Conservation (phyloP, 1,284 basidiomycete genomes). For the Meripilus lineatus region DNA sequence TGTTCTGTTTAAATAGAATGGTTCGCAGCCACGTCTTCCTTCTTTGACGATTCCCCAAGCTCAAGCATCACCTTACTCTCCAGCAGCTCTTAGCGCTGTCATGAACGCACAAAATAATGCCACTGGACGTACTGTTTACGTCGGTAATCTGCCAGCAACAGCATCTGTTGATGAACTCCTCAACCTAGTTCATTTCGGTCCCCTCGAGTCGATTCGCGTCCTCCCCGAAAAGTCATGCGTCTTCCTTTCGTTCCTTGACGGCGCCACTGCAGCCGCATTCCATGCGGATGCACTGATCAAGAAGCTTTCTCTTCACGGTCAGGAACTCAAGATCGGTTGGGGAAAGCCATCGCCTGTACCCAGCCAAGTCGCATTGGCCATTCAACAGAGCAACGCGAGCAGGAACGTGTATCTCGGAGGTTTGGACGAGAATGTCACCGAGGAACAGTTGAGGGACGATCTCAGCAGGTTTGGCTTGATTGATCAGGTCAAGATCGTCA, state of each 20-base stretch:
- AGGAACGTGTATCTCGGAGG: conserved; percentile 93
- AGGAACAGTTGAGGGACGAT: conserved; percentile 86
- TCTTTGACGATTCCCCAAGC: conserved; percentile 59
- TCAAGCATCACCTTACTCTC: conserved; percentile 56
- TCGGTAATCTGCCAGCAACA: conserved; percentile 94
- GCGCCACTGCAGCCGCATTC: conserved; percentile 87
- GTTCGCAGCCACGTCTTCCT: conserved; percentile 51
- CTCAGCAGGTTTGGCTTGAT: conserved; percentile 88
- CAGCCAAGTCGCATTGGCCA: conserved; percentile 78
- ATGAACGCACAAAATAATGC: conserved; percentile 59
- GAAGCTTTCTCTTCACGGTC: conserved; percentile 85
- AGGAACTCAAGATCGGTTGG: conserved; percentile 96
- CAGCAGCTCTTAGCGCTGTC: conserved; percentile 62
- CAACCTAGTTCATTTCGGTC: conserved; percentile 96
- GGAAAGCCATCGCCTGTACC: conserved; percentile 89
- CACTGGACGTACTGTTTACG: conserved; percentile 90
- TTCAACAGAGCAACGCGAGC: conserved; percentile 86
- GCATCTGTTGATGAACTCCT: conserved; percentile 97
- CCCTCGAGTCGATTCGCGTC: conserved; percentile 91
- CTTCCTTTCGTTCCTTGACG: conserved; percentile 95
- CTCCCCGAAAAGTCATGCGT: conserved; percentile 98
- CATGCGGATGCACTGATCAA: conserved; percentile 93
- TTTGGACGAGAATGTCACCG: conserved; percentile 82
- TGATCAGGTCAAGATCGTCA: conserved; percentile 96
- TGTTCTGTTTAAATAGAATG: conserved; percentile 18